Conservation (phyloP, 345 rosid species). For the Cardiospermum halicacabum region DNA sequence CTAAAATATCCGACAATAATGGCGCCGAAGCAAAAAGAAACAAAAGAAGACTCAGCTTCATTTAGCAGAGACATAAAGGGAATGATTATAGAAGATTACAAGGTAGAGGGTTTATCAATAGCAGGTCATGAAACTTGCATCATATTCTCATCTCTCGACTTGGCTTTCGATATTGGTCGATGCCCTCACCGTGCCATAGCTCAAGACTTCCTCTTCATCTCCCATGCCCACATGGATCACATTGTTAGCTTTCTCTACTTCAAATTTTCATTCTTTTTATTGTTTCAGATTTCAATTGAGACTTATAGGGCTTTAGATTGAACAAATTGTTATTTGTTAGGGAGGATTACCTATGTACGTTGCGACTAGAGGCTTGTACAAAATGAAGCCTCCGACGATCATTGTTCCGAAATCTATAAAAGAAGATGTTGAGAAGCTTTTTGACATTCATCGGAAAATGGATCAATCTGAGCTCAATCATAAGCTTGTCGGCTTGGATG, state of each 20-base stretch:
- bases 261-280: neutral
- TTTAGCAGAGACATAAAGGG: conserved; percentile 6
- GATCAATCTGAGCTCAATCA: conserved; percentile 76
- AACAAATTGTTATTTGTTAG: conserved; percentile 30
- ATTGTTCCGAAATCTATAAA: conserved; percentile 60
- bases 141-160: conserved; percentile 66
- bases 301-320: neutral
- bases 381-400: conserved; percentile 86
- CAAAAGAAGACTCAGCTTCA: conserved; percentile 9
- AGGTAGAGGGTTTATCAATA: conserved; percentile 80
- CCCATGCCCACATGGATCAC: conserved; percentile 97
- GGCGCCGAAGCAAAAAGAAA: neutral
- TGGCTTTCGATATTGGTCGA: conserved; percentile 90
- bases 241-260: conserved; percentile 41
- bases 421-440: conserved; percentile 67
- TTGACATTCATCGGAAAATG: conserved; percentile 71
- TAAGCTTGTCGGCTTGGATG: conserved; percentile 71
- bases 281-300: neutral
- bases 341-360: conserved; percentile 98
- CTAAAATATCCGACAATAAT: too few relatives aligned
- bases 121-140: conserved; percentile 96
- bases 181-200: conserved; percentile 89
- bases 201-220: conserved; percentile 88
- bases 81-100: conserved; percentile 57
- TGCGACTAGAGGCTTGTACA: conserved; percentile 76